Evolutionary conservation across 2,329 filamentous ascomycete genomes (phyloP), one percentile per base, ranked within the genome.

Genomic region (Microcera coccophila): DNA sequence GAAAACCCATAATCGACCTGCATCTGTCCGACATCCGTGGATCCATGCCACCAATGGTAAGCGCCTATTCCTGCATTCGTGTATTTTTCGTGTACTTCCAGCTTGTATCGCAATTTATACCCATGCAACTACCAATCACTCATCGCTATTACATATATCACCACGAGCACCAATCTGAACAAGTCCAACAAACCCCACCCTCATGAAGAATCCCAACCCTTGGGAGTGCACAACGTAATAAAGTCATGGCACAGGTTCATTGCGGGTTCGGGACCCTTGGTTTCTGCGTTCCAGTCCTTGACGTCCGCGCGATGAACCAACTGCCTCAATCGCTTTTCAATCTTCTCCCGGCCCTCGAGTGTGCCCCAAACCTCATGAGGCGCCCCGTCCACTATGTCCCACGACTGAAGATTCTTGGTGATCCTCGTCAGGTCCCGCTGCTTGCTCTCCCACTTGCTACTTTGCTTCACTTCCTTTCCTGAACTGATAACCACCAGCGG

Each of bases 311-410:
- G 8, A 38, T 61, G 49, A 20, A 91, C 78, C 49, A 96, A 62
- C 61, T 90, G 73, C 49, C 71, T 76, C 57, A 97, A 67, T 55
- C 88, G 79, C 72, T 85, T 86, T 71, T 95, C 90, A 65, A 97
- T 83, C 36, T 81, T 67, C 39, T 80, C 67, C 41, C 87, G 75
- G 1, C 91, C 91, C 36, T 90, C 78, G 2, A 74, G 63, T 3
- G 84, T 88, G 55, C 70, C 71, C 93, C 93, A 98, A 1, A 97
- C 84, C 62, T 90, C 79, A 63, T 95, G 88, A 4, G 90, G 87
- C 3, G 90, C 90, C 49, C 84, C 79, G 44, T 86, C 80, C 10
- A 96, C 88, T 39, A 95, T 79, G 63, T 95, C 89, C 90, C 91
- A 98, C 29, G 78, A 73, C 44, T 86, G 65, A 39, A 97, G 69